A percentile compares a stretch with the other conserved stretches of the same genome.
phyloP scores from a whole-genome alignment of 768 basidiomycete species.

The Kwoniella sp. region DNA sequence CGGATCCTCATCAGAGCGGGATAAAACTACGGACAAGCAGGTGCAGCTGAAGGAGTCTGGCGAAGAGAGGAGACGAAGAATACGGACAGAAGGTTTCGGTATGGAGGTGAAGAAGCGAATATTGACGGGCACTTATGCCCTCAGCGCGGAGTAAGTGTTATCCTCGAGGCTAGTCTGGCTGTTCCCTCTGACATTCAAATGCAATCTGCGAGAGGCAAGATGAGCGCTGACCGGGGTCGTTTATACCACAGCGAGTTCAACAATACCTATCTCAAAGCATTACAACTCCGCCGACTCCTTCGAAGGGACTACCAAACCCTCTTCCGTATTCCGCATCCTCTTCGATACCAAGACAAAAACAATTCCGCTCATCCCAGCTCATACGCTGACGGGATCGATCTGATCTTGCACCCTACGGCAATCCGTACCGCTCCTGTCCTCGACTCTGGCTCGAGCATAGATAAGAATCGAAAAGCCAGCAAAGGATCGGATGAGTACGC shows the following conservation, averaged over 20 bases:
- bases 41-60: no score
- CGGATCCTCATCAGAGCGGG: constrained; percentile 61
- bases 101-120: constrained; percentile 82
- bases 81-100: constrained; percentile 72
- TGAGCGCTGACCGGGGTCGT: neutral
- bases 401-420: constrained; percentile 83
- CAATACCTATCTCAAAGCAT: constrained; percentile 94
- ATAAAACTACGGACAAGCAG: constrained; percentile 57
- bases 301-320: constrained; percentile 72
- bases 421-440: constrained; percentile 80
- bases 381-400: constrained; percentile 63
- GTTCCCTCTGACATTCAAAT: no score
- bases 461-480: constrained; percentile 50
- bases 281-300: constrained; percentile 72
- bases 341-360: constrained; percentile 20
- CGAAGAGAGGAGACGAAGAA: constrained; percentile 32
- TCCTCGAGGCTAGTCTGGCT: neutral
- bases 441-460: constrained; percentile 58
- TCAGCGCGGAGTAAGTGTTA: constrained; percentile 78
- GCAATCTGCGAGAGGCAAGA: no score
- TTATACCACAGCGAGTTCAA: constrained; percentile 75
- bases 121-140: constrained; percentile 83
- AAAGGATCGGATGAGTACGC: constrained; percentile 66
- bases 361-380: neutral
- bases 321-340: constrained; percentile 66